Percentiles rank a stretch among this genome's conserved stretches.
Conservation (phyloP, 352 stramenopile species). For the Globisporangium takayamanum region DNA sequence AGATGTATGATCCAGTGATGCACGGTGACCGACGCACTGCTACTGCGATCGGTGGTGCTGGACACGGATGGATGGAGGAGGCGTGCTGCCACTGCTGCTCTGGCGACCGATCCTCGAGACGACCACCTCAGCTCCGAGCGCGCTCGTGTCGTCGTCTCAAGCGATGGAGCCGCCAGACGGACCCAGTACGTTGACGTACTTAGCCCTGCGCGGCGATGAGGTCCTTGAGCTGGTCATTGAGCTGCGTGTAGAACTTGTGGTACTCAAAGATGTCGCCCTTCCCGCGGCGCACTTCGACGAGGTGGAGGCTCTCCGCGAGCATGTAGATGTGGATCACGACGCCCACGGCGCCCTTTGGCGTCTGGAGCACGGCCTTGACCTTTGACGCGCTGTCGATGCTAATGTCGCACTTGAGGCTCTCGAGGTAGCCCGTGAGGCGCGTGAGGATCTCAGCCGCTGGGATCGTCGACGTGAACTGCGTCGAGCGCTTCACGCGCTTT, state of each 20-base stretch:
- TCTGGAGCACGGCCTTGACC: slow-evolving; percentile 82
- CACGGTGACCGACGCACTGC: not conserved
- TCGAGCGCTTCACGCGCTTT: slow-evolving; percentile 80
- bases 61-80: no score
- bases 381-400: slow-evolving; percentile 73
- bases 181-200: no score
- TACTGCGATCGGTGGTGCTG: no score
- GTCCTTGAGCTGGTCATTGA: slow-evolving; percentile 86
- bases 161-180: no score
- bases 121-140: not conserved
- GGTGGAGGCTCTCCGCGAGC: slow-evolving; percentile 73
- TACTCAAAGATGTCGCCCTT: slow-evolving; percentile 91
- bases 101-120: not conserved
- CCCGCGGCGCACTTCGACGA: slow-evolving; percentile 85
- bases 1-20: slow-evolving; percentile 7
- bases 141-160: not conserved
- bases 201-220: slow-evolving; percentile 39
- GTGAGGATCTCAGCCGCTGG: slow-evolving; percentile 70
- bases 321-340: slow-evolving; percentile 89
- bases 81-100: not conserved
- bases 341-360: slow-evolving; percentile 81
- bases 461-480: slow-evolving; percentile 84
- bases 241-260: slow-evolving; percentile 87
- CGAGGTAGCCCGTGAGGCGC: slow-evolving; percentile 67
- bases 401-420: slow-evolving; percentile 76